A percentile compares a stretch with the other conserved stretches of the same genome.
Conservation (phyloP, 2,329 filamentous ascomycete genomes). For the Cercospora beticola region DNA sequence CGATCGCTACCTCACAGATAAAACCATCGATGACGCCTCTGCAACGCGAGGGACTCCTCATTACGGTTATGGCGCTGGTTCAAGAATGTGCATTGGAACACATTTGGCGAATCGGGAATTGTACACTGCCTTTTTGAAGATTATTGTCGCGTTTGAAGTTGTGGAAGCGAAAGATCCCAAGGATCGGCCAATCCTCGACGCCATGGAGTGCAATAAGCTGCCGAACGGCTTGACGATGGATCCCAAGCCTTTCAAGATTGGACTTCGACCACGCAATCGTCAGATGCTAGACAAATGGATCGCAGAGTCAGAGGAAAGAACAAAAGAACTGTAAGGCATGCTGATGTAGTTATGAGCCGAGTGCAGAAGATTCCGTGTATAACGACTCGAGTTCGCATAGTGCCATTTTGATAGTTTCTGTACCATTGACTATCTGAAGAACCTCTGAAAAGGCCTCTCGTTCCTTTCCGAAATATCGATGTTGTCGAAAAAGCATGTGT, state of each 20-base stretch:
- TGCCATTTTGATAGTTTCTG: not conserved
- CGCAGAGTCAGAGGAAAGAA: conserved; percentile 48
- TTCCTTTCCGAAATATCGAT: not conserved
- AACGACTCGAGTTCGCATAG: not conserved
- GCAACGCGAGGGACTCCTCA: conserved; percentile 47
- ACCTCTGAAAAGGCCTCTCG: not conserved
- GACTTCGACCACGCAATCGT: conserved; percentile 47
- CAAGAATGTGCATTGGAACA: conserved; percentile 44
- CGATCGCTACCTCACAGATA: conserved; percentile 65
- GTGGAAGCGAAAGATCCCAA: conserved; percentile 41
- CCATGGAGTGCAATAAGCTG: conserved; percentile 47
- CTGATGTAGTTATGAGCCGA: not conserved
- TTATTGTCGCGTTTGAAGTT: conserved; percentile 51
- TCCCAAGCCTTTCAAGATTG: conserved; percentile 53
- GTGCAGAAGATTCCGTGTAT: not conserved
- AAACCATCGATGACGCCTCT: conserved; percentile 43
- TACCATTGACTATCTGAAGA: not conserved
- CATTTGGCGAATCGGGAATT: conserved; percentile 44
- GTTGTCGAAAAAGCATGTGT: not conserved
- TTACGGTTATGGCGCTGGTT: conserved; percentile 49
- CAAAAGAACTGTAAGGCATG: conserved; percentile 29
- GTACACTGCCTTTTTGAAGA: conserved; percentile 50
- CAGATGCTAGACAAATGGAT: conserved; percentile 49
- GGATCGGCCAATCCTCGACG: conserved; percentile 48
- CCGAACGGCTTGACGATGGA: conserved; percentile 52